Percentiles rank a stretch among this genome's conserved stretches.
Conservation (phyloP, 2,329 filamentous ascomycete genomes). For the Helotiales sp. region DNA sequence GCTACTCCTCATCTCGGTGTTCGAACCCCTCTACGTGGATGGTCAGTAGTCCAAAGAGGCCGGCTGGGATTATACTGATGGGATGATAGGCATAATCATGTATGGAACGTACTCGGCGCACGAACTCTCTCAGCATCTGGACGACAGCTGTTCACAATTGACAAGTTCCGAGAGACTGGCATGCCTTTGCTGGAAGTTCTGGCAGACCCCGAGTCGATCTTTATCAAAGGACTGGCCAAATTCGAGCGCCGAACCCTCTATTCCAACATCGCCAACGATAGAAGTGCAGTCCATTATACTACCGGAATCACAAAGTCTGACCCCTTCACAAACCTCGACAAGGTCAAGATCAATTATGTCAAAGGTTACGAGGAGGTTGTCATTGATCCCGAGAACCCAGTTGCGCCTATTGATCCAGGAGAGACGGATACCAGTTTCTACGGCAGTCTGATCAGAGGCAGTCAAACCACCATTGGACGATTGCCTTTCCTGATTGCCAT, state of each 20-base stretch:
- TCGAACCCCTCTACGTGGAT: constrained; percentile 69
- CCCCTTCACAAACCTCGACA: constrained; percentile 72
- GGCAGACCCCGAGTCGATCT: constrained; percentile 83
- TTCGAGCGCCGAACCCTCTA: constrained; percentile 83
- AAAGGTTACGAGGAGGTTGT: constrained; percentile 76
- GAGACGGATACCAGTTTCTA: constrained; percentile 35
- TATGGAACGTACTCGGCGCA: constrained; percentile 85
- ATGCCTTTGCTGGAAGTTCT: constrained; percentile 80
- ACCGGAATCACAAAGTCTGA: constrained; percentile 78
- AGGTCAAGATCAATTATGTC: constrained; percentile 74
- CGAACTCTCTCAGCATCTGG: constrained; percentile 83
- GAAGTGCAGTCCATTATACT: constrained; percentile 82
- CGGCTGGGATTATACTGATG: neutral
- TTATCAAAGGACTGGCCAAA: constrained; percentile 75
- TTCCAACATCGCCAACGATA: constrained; percentile 85
- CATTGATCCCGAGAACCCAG: constrained; percentile 69
- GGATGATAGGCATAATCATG: constrained; percentile 55
- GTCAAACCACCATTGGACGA: constrained; percentile 45
- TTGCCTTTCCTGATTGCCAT: constrained; percentile 70
- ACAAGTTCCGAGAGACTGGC: constrained; percentile 83
- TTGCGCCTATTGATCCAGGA: constrained; percentile 52
- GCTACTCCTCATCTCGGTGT: constrained; percentile 84
- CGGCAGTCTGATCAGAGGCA: constrained; percentile 38
- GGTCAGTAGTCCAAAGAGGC: constrained; percentile 33
- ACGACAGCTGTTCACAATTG: constrained; percentile 84